Conservation (phyloP, 129 eudicot genomes). For the Calendula officinalis region DNA sequence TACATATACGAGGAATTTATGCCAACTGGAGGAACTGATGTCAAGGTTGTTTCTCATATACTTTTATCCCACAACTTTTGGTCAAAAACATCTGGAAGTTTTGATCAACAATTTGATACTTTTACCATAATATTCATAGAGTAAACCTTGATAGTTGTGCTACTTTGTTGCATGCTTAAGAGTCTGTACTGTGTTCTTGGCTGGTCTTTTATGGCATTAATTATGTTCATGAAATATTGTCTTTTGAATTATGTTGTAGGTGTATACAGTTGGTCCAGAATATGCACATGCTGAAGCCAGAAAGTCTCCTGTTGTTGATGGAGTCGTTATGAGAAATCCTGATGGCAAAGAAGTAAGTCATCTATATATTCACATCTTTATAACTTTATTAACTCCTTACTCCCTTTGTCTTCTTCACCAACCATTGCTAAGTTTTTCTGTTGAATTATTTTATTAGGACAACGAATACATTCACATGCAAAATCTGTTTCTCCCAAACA, state of each 20-base stretch:
- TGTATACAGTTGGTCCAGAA: slow-evolving; percentile 97
- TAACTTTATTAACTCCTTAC: slow-evolving; percentile 1
- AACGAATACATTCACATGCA: no score
- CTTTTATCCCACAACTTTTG: slow-evolving; percentile 10
- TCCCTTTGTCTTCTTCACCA: not conserved
- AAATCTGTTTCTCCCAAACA: no score
- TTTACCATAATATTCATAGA: not conserved
- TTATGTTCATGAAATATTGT: slow-evolving; percentile 2
- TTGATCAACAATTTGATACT: slow-evolving; percentile 11
- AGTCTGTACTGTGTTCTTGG: slow-evolving; percentile 1
- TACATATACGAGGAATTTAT: slow-evolving; percentile 94
- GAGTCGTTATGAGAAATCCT: slow-evolving; percentile 98
- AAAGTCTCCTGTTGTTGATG: slow-evolving; percentile 99
- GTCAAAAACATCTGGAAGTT: not conserved
- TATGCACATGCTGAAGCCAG: slow-evolving; percentile 99
- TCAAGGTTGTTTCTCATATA: slow-evolving; percentile 66
- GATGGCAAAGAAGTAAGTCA: slow-evolving; percentile 97
- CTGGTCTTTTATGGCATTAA: not conserved
- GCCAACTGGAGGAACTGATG: slow-evolving; percentile 99
- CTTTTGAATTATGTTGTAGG: slow-evolving; percentile 45
- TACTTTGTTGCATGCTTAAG: slow-evolving; percentile 3
- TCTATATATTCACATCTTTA: not conserved
- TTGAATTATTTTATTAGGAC: no score
- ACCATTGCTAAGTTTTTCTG: no score
- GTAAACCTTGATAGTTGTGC: slow-evolving; percentile 10